Percentiles rank a stretch among this genome's conserved stretches.
Conservation (phyloP, 768 basidiomycete genomes). For the Auricularia sp. region DNA sequence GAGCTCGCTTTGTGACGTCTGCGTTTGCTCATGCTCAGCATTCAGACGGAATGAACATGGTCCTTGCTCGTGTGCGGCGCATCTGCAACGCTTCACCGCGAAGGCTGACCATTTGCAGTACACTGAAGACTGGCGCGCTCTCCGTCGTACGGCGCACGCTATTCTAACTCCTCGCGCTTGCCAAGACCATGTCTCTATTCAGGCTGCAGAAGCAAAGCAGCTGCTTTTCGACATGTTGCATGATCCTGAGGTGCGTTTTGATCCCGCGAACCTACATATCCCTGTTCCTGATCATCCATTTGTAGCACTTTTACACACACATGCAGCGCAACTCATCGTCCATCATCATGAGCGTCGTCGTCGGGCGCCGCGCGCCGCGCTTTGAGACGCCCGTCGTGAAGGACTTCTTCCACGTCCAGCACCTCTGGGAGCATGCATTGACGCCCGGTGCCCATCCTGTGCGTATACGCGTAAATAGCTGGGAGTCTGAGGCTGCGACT, state of each 20-base stretch:
- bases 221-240: slow-evolving; percentile 22
- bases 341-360: slow-evolving; percentile 21
- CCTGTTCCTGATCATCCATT: neutral
- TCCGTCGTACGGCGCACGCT: slow-evolving; percentile 8
- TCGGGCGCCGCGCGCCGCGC: slow-evolving; percentile 22
- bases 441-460: slow-evolving; percentile 24
- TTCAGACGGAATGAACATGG: slow-evolving; percentile 8
- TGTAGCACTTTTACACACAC: slow-evolving; percentile 20
- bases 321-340: slow-evolving; percentile 23
- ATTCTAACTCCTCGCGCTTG: slow-evolving; percentile 14
- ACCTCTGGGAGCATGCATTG: slow-evolving; percentile 17
- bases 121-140: slow-evolving; percentile 8
- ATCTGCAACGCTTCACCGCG: neutral
- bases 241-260: slow-evolving; percentile 15
- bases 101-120: neutral
- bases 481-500: neutral
- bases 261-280: neutral
- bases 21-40: too few species aligned
- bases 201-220: slow-evolving; percentile 20
- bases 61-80: slow-evolving; percentile 6
- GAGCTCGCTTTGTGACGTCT: neutral
- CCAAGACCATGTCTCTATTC: slow-evolving; percentile 15
- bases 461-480: neutral
- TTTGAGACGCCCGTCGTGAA: slow-evolving; percentile 16
- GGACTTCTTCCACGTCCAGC: slow-evolving; percentile 19